Conservation (phyloP, 352 stramenopile species). For the Globisporangium barbulae region DNA sequence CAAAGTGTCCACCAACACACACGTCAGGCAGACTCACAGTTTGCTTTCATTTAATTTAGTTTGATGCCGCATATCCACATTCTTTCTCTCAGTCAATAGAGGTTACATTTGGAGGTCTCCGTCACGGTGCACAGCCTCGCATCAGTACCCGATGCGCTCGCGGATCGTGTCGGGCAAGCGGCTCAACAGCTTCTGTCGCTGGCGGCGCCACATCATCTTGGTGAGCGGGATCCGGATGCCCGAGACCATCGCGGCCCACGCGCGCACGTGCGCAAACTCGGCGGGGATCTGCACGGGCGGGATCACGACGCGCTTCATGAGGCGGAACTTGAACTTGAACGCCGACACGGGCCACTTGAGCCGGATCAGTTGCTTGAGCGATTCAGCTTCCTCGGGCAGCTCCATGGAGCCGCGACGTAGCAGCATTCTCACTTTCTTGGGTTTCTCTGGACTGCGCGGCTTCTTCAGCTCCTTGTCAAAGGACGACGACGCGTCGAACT, state of each 20-base stretch:
- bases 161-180: conserved; percentile 5
- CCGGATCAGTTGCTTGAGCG: conserved; percentile 18
- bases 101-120: no score
- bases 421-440: neutral
- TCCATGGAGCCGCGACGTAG: neutral
- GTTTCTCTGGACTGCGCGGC: neutral
- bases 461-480: conserved; percentile 4
- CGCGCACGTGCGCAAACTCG: conserved; percentile 29
- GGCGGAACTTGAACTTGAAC: conserved; percentile 37
- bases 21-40: no score
- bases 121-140: no score
- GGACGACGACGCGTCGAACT: neutral
- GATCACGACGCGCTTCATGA: conserved; percentile 36
- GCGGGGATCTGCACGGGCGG: conserved; percentile 39
- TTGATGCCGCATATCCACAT: no score
- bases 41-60: no score
- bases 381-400: conserved; percentile 12
- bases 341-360: conserved; percentile 17
- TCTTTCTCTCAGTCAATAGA: no score
- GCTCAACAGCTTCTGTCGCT: conserved; percentile 28
- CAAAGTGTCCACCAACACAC: no score
- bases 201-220: conserved; percentile 38
- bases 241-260: conserved; percentile 39
- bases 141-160: no score
- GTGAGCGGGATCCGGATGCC: conserved; percentile 50